A percentile compares a stretch with the other conserved stretches of the same genome.
Conservation (phyloP, 228 moss, liverwort and hornwort species). For the Sphagnum fallax region DNA sequence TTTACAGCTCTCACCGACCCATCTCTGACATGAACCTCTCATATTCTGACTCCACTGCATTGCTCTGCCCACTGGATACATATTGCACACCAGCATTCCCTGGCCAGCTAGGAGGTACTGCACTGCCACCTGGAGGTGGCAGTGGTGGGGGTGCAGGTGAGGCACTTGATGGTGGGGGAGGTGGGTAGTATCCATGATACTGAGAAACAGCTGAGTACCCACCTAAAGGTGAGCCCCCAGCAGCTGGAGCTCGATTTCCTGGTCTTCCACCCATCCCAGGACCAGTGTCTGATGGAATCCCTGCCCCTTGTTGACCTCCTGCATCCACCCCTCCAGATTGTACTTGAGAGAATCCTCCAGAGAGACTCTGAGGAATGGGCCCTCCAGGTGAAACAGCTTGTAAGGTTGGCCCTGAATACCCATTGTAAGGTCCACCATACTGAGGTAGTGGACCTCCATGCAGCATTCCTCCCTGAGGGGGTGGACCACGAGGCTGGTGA, state of each 20-base stretch:
- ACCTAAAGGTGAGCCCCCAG: slow-evolving; percentile 50
- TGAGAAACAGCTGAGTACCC: slow-evolving; percentile 65
- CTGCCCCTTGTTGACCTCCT: slow-evolving; percentile 60
- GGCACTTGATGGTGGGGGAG: slow-evolving; percentile 38
- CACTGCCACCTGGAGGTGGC: slow-evolving; percentile 30
- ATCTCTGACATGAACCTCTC: slow-evolving; percentile 69
- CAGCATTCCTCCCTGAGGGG: slow-evolving; percentile 69
- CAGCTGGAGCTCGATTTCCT: slow-evolving; percentile 52
- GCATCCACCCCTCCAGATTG: slow-evolving; percentile 54
- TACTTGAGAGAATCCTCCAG: slow-evolving; percentile 55
- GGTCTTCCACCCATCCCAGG: slow-evolving; percentile 63
- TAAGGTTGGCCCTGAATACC: slow-evolving; percentile 32
- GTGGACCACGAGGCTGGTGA: slow-evolving; percentile 59
- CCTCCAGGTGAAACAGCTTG: slow-evolving; percentile 48
- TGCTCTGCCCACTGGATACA: slow-evolving; percentile 43
- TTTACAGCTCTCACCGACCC: slow-evolving; percentile 39
- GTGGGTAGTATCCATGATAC: slow-evolving; percentile 75
- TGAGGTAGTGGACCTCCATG: slow-evolving; percentile 52
- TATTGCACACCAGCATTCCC: slow-evolving; percentile 35
- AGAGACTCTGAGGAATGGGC: slow-evolving; percentile 44
- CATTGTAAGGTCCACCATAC: neutral
- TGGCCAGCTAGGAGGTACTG: slow-evolving; percentile 37
- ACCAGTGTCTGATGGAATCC: slow-evolving; percentile 6
- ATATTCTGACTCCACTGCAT: slow-evolving; percentile 60
- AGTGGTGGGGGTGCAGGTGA: slow-evolving; percentile 36